Evolutionary conservation across 345 rosid species (phyloP).

Genomic region (Jatropha curcas): DNA sequence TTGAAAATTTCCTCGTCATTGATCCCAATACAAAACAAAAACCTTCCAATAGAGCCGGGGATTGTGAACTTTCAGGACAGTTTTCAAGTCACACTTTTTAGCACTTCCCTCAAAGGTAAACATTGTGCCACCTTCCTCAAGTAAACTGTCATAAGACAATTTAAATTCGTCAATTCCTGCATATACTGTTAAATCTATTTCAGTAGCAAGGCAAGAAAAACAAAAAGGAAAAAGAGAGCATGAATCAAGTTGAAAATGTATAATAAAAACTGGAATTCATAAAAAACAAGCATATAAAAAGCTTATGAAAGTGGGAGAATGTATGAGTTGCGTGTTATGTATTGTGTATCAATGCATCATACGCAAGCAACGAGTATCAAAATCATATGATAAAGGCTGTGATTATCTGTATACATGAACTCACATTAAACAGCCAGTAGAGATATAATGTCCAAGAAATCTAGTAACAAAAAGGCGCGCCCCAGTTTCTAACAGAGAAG

Average conservation of each 20-base stretch:
- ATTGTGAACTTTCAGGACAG: conserved; percentile 63
- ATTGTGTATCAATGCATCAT: not conserved
- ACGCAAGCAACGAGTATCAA: not conserved
- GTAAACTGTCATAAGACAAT: conserved; percentile 39
- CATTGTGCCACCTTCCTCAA: conserved; percentile 91
- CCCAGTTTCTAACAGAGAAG: conserved; percentile 65
- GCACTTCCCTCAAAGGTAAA: conserved; percentile 63
- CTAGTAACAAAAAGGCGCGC: conserved; percentile 74
- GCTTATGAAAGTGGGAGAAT: no score
- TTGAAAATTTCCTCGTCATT: not conserved
- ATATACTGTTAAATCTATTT: not conserved
- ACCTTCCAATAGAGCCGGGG: conserved; percentile 98
- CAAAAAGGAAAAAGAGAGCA: not conserved
- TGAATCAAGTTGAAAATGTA: no score
- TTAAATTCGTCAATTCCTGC: not conserved
- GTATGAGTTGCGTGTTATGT: not conserved
- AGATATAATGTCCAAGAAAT: conserved; percentile 66
- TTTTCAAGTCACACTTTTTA: conserved; percentile 44
- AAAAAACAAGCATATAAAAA: no score
- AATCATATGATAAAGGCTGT: conserved; percentile 8
- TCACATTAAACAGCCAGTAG: conserved; percentile 71
- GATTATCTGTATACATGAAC: conserved; percentile 28
- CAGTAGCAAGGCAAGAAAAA: not conserved
- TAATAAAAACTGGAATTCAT: no score
- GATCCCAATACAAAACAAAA: not conserved